Base-by-base conservation (phyloP, 108 stramenopile genomes). In the Mayamaea pseudoterrestris region DNA sequence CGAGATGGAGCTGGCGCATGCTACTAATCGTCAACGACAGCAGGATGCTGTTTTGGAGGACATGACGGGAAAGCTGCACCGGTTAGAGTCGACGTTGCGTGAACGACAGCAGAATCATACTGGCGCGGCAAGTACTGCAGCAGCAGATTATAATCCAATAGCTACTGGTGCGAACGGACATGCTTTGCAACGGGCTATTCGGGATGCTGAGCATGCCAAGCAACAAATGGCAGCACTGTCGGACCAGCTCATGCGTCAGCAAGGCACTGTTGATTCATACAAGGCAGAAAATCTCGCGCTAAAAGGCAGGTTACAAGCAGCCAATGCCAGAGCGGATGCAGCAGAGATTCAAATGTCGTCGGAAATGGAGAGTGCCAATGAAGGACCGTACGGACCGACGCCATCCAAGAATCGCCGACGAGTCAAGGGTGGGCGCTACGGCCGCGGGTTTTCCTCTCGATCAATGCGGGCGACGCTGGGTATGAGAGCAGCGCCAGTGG, bases 381-480 rank as follows among this genome's bases (percentile, higher is more conserved):
- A n/a, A n/a, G n/a, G n/a, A n/a, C n/a, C n/a, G n/a, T n/a, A n/a
- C n/a, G n/a, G n/a, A n/a, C n/a, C n/a, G n/a, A n/a, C n/a, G n/a
- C n/a, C n/a, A n/a, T n/a, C n/a, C n/a, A 30, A n/a, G 26, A 26
- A n/a, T 20, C 39, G 66, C 41, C 49, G 61, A 18, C 37, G 72
- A 13, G 44, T 71, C 35, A 63, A 67, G 41, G 60, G 67, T 13
- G 65, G 63, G 27, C 13, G 49, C n/a, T 31, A 55, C 42, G 24
- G 44, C 53, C 17, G 51, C 25, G 23, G 14, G n/a, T 35, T 58
- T 50, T 24, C 65, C 8, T 65, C 71, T 17, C 58, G 73, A 40
- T 73, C 88, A 3, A 83, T 88, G 26, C 73, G 79, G 43, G 63
- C 79, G 2, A 67, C 81, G 5, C 54, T 83, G 42, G 62, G 69